Percentiles rank a stretch among this genome's conserved stretches.
Evolutionary conservation across 345 rosid species (phyloP).

Genomic region (Dipteronia sinensis): DNA sequence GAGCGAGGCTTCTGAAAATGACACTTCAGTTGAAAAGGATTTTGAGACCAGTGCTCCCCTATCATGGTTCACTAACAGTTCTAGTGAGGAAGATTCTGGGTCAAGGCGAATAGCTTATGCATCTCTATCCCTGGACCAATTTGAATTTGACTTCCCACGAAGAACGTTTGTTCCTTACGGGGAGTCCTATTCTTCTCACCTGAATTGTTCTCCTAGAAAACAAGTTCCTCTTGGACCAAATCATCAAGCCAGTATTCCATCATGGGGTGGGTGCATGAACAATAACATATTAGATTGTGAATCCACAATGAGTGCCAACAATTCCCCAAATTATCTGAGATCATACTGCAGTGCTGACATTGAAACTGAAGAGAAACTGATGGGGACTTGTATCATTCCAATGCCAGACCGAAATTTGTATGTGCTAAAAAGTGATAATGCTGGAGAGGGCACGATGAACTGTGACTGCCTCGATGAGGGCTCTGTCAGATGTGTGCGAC

Average conservation of each 20-base stretch:
- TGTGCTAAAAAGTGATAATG: constrained; percentile 21
- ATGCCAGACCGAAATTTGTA: constrained; percentile 30
- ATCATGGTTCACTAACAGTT: constrained; percentile 39
- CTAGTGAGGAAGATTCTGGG: constrained; percentile 32
- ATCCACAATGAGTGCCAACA: constrained; percentile 17
- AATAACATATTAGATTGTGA: constrained; percentile 17
- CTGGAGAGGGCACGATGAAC: constrained; percentile 37
- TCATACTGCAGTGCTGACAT: constrained; percentile 5
- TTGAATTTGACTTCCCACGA: constrained; percentile 31
- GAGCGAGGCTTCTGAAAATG: constrained; percentile 32
- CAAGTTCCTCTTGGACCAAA: constrained; percentile 57
- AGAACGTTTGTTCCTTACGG: constrained; percentile 36
- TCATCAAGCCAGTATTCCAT: constrained; percentile 57
- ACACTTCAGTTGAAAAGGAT: constrained; percentile 25
- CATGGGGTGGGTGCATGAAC: constrained; percentile 32
- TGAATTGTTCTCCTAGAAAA: constrained; percentile 42
- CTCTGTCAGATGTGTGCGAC: constrained; percentile 58
- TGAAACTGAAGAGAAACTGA: constrained; percentile 32
- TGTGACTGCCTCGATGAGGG: constrained; percentile 62
- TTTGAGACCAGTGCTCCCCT: constrained; percentile 33
- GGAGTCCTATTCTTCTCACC: constrained; percentile 30
- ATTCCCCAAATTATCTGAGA: constrained; percentile 5
- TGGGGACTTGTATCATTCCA: constrained; percentile 53
- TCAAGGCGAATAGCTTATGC: constrained; percentile 23
- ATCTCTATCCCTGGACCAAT: constrained; percentile 36